Percentiles rank a stretch among this genome's conserved stretches.
Evolutionary conservation across 768 basidiomycete species (phyloP).

Genomic region (Tulasnella sp.): DNA sequence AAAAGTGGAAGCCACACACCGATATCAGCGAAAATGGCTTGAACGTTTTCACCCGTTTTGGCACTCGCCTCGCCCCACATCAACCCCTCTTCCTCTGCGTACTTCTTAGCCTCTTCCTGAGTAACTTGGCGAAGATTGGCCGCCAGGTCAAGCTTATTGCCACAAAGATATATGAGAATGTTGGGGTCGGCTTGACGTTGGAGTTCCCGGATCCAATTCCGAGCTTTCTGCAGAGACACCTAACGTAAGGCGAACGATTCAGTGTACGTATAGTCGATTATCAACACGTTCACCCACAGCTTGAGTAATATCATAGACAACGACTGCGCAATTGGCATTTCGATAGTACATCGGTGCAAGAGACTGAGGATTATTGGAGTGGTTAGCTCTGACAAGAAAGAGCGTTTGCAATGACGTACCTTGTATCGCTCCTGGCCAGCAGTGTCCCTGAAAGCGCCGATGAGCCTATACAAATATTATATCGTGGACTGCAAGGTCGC

Average conservation of each 20-base stretch:
- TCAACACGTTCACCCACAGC: constrained; percentile 25
- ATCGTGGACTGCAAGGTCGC: constrained; percentile 21
- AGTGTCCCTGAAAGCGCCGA: constrained; percentile 57
- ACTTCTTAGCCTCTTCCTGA: constrained; percentile 82
- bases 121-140: constrained; percentile 67
- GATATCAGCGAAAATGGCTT: constrained; percentile 75
- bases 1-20: constrained; percentile 44
- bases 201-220: constrained; percentile 90
- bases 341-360: constrained; percentile 96
- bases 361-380: background rate
- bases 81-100: constrained; percentile 81
- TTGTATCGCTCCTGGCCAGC: constrained; percentile 94
- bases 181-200: constrained; percentile 96
- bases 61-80: constrained; percentile 91
- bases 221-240: constrained; percentile 88
- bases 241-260: constrained; percentile 14
- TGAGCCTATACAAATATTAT: constrained; percentile 7
- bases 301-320: constrained; percentile 94
- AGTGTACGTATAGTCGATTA: background rate
- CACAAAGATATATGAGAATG: constrained; percentile 91
- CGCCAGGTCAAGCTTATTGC: constrained; percentile 85
- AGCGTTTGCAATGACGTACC: constrained; percentile 27
- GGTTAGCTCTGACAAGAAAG: background rate
- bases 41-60: constrained; percentile 76
- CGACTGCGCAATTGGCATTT: constrained; percentile 86